phyloP scores from a whole-genome alignment of 2,329 filamentous ascomycete species.

The Apiospora malaysiana region DNA sequence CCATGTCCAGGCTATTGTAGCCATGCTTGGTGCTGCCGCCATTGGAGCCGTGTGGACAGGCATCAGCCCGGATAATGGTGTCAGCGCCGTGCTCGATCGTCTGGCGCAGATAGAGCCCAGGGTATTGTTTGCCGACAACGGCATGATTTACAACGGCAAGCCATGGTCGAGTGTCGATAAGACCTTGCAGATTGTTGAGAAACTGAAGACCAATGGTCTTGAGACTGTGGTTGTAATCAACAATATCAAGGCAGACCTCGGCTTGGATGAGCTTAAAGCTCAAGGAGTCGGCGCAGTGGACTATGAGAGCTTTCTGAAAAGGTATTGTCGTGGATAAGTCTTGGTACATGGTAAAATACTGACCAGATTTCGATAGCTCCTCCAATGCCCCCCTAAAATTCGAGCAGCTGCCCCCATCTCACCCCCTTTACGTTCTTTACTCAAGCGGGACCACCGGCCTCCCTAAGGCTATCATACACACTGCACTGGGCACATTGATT shows the following conservation, averaged over 20 bases:
- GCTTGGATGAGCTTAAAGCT: constrained; percentile 47
- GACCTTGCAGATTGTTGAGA: constrained; percentile 74
- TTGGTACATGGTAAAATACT: neutral
- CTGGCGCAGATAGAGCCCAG: constrained; percentile 84
- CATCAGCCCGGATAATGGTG: constrained; percentile 90
- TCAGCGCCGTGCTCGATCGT: constrained; percentile 88
- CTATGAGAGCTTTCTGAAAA: constrained; percentile 52
- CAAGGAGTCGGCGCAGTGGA: constrained; percentile 49
- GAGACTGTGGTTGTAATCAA: constrained; percentile 77
- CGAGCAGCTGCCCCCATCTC: constrained; percentile 79
- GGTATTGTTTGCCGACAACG: constrained; percentile 86
- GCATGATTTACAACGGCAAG: constrained; percentile 89
- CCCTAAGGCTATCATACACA: constrained; percentile 95
- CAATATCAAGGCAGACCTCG: constrained; percentile 58
- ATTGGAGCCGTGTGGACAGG: constrained; percentile 92
- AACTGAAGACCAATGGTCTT: constrained; percentile 65
- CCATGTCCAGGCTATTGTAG: constrained; percentile 83
- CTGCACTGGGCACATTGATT: constrained; percentile 84
- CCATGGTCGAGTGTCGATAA: constrained; percentile 82
- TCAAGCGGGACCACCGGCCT: constrained; percentile 86
- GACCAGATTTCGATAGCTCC: constrained; percentile 34
- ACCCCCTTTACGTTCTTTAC: constrained; percentile 93
- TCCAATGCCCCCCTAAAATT: constrained; percentile 63
- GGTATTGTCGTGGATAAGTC: constrained; percentile 29
- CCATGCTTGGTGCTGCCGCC: constrained; percentile 83